Conservation (phyloP, 2,329 filamentous ascomycete species). For the Microdochium bolleyi region DNA sequence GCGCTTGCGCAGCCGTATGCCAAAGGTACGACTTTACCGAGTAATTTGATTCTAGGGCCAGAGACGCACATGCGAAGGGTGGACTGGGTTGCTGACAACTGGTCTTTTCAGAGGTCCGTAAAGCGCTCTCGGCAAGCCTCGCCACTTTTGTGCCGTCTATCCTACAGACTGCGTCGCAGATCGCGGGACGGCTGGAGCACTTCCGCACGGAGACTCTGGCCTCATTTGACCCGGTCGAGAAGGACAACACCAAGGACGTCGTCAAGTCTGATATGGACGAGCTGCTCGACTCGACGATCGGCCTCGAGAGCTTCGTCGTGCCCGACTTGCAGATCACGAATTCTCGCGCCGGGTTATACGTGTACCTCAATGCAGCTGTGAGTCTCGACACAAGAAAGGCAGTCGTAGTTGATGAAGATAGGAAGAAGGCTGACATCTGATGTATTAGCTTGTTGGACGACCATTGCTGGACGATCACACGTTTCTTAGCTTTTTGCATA, state of each 20-base stretch:
- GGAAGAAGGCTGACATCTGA: conserved; percentile 17
- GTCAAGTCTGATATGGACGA: conserved; percentile 46
- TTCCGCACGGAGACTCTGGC: conserved; percentile 51
- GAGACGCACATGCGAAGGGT: not conserved
- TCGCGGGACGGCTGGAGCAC: conserved; percentile 44
- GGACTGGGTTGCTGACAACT: not conserved
- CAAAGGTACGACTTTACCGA: conserved; percentile 35
- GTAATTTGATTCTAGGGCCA: conserved; percentile 3
- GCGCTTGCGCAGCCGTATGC: conserved; percentile 43
- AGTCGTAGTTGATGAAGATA: no score
- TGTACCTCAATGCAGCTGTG: conserved; percentile 78
- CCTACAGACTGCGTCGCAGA: conserved; percentile 46
- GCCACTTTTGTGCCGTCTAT: conserved; percentile 47
- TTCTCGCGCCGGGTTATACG: conserved; percentile 74
- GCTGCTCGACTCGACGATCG: conserved; percentile 47
- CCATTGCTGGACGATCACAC: conserved; percentile 76
- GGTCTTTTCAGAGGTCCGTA: conserved; percentile 31
- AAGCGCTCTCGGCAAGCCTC: conserved; percentile 40
- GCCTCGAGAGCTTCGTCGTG: conserved; percentile 44
- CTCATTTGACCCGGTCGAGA: conserved; percentile 44
- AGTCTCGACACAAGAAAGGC: no score
- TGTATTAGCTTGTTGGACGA: conserved; percentile 64
- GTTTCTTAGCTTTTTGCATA: conserved; percentile 73
- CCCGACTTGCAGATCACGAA: conserved; percentile 63
- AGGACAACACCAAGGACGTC: conserved; percentile 40